Evolutionary conservation across 306 rosid species (phyloP).

Genomic region (Luffa aegyptiaca): DNA sequence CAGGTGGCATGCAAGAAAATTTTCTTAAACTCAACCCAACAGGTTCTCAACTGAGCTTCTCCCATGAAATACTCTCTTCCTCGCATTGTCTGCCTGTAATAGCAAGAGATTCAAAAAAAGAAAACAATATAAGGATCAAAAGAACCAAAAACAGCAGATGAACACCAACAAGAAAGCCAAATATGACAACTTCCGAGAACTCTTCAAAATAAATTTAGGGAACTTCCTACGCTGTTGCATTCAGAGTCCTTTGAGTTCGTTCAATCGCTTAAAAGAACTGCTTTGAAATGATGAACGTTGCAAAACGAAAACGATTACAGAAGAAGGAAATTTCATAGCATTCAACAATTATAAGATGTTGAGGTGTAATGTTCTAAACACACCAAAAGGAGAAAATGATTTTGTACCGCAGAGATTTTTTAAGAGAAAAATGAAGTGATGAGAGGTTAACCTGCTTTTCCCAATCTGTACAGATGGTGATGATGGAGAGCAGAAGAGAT

Average conservation of each 20-base stretch:
- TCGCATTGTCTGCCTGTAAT: conserved; percentile 42
- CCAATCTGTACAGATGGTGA: conserved; percentile 46
- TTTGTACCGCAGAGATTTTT: background rate
- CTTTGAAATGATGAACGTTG: too few species aligned
- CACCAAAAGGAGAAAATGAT: too few species aligned
- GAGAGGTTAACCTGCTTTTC: conserved; percentile 31
- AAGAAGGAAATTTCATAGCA: background rate
- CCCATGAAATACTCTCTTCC: conserved; percentile 42
- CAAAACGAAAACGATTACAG: too few species aligned
- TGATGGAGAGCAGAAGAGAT: conserved; percentile 22
- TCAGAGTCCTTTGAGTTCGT: background rate
- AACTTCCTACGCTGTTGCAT: background rate
- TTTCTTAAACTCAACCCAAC: background rate
- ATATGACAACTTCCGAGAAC: background rate
- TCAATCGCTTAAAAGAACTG: background rate
- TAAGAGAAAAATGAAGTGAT: background rate
- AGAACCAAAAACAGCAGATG: background rate
- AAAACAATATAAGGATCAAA: background rate
- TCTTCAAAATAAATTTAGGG: too few species aligned
- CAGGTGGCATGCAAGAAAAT: background rate
- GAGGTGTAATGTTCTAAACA: background rate
- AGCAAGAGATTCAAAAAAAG: background rate
- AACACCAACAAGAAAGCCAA: background rate
- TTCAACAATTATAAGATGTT: background rate
- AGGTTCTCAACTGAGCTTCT: conserved; percentile 18